phyloP scores from a whole-genome alignment of 805 yeast species.

The Nakazawaea molendinolei region DNA sequence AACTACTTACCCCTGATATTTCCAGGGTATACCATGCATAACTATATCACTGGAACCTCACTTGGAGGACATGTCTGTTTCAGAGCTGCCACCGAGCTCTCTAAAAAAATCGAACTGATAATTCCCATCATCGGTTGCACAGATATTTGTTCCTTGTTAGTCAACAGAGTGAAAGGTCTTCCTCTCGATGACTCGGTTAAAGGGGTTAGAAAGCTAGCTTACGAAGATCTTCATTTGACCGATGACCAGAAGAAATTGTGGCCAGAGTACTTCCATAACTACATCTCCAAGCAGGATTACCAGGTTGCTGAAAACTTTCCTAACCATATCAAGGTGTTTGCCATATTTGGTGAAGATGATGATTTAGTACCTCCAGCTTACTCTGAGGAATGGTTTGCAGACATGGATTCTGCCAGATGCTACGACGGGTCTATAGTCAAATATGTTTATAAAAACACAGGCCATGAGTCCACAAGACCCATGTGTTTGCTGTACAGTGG shows the following conservation, averaged over 20 bases:
- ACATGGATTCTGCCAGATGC: constrained; percentile 8
- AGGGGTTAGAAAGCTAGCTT: constrained; percentile 10
- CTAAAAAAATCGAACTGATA: constrained; percentile 30
- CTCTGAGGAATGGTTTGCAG: constrained; percentile 11
- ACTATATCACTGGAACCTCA: constrained; percentile 43
- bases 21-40: constrained; percentile 22
- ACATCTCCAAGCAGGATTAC: constrained; percentile 11
- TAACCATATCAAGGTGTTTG: constrained; percentile 14
- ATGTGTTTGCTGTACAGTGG: constrained; percentile 11
- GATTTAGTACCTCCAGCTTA: constrained; percentile 11
- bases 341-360: constrained; percentile 12
- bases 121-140: constrained; percentile 48
- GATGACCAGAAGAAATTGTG: constrained; percentile 9
- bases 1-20: constrained; percentile 34
- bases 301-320: constrained; percentile 14
- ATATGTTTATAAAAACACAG: constrained; percentile 3
- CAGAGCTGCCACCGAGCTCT: constrained; percentile 33
- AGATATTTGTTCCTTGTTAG: constrained; percentile 36
- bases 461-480: constrained; percentile 11
- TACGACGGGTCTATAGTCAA: constrained; percentile 10
- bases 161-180: constrained; percentile 27
- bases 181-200: neutral
- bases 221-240: constrained; percentile 12
- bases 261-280: constrained; percentile 13
- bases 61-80: constrained; percentile 54